Evolutionary conservation across 2,329 filamentous ascomycete species (phyloP).

Genomic region (Verruconis gallopava): DNA sequence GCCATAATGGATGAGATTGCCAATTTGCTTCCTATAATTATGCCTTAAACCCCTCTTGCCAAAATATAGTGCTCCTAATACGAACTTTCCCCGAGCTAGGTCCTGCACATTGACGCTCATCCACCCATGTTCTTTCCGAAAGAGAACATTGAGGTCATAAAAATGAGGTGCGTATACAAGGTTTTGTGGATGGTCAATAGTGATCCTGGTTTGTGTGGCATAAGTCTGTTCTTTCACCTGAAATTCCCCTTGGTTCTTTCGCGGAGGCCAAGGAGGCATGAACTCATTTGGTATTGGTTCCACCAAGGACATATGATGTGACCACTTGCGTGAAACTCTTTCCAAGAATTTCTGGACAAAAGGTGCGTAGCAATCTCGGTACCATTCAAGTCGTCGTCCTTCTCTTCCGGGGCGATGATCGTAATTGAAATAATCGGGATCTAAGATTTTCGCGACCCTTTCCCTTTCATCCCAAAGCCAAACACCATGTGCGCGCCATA

Average conservation of each 20-base stretch:
- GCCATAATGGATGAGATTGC: neutral
- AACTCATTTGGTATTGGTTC: neutral
- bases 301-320: neutral
- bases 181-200: neutral
- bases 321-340: neutral
- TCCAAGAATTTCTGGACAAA: neutral
- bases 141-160: neutral
- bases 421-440: constrained; percentile 78
- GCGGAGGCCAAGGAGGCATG: neutral
- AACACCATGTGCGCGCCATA: constrained; percentile 94
- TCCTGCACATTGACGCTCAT: neutral
- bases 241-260: too few relatives aligned
- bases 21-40: neutral
- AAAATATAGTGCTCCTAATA: neutral
- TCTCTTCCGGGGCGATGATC: constrained; percentile 44
- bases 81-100: neutral
- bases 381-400: neutral
- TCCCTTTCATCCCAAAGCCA: constrained; percentile 61
- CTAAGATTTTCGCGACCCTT: constrained; percentile 40
- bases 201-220: neutral
- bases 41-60: neutral
- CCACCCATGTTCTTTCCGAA: neutral
- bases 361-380: neutral
- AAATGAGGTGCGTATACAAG: neutral
- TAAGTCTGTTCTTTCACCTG: neutral